These are phyloP conservation scores for Tylopilus intermedius DNA, from an alignment of 768 basidiomycete species.

Conservation along the genomic window DNA sequence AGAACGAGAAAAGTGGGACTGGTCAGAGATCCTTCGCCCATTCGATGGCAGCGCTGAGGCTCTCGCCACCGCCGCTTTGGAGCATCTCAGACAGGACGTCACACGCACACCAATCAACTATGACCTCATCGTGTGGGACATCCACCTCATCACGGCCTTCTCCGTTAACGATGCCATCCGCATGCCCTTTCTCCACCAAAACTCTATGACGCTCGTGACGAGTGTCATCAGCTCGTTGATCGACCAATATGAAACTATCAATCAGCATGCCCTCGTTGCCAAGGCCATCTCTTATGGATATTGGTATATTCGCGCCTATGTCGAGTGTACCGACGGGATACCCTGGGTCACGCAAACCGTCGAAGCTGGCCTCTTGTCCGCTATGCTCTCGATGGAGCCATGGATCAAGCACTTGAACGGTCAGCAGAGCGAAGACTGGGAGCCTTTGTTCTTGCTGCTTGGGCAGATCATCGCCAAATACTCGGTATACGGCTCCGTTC, in stretches of 20 bases:
- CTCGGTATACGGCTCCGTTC: constrained; percentile 20
- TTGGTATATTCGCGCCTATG: constrained; percentile 28
- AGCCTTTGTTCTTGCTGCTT: constrained; percentile 24
- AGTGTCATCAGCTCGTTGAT: constrained; percentile 16
- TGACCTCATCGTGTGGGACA: constrained; percentile 28
- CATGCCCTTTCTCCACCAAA: constrained; percentile 19
- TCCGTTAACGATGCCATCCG: constrained; percentile 25
- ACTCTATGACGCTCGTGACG: constrained; percentile 17
- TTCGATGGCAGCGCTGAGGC: constrained; percentile 16
- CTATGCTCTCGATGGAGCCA: constrained; percentile 25
- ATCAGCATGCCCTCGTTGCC: constrained; percentile 13
- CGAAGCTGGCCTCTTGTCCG: constrained; percentile 22
- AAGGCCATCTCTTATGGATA: constrained; percentile 27
- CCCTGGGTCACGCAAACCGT: constrained; percentile 25
- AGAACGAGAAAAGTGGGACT: constrained; percentile 21
- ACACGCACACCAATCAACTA: constrained; percentile 19
- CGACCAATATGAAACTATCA: background rate
- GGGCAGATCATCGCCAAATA: constrained; percentile 24
- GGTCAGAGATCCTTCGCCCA: constrained; percentile 24
- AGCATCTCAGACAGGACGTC: constrained; percentile 24
- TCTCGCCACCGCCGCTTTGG: constrained; percentile 22
- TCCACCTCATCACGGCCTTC: constrained; percentile 25
- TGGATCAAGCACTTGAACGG: constrained; percentile 21
- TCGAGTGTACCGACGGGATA: constrained; percentile 23
- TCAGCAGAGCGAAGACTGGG: constrained; percentile 25